phyloP scores from a whole-genome alignment of 148 eudicot species.

The Arbutus unedo region DNA sequence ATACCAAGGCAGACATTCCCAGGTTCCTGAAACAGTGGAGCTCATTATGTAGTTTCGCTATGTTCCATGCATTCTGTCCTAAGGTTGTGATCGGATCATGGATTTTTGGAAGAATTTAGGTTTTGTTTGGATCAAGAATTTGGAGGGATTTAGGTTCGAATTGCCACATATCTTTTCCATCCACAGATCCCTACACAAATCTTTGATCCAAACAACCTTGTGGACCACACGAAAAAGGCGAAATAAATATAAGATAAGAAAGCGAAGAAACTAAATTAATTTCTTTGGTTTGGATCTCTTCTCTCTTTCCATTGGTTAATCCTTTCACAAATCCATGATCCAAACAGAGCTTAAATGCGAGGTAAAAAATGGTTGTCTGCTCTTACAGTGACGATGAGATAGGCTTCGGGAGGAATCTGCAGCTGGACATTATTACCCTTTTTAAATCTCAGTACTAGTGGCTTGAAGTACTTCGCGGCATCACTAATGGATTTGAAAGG shows the following conservation, averaged over 20 bases:
- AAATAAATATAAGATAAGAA: neutral
- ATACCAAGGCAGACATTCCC: slow-evolving; percentile 91
- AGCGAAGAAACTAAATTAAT: slow-evolving; percentile 1
- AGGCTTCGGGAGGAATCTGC: slow-evolving; percentile 65
- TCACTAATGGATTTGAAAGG: slow-evolving; percentile 64
- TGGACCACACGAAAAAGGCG: neutral
- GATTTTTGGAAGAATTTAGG: no score
- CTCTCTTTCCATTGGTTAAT: neutral
- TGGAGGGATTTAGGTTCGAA: neutral
- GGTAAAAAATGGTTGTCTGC: neutral
- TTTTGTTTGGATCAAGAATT: neutral
- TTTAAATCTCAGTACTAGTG: slow-evolving; percentile 50
- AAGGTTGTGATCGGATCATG: neutral
- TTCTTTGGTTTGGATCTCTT: neutral
- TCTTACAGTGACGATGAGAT: slow-evolving; percentile 77
- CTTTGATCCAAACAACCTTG: neutral
- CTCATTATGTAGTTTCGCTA: neutral
- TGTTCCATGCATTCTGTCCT: neutral
- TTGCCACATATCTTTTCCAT: neutral
- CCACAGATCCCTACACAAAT: neutral
- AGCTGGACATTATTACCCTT: slow-evolving; percentile 48
- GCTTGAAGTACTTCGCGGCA: slow-evolving; percentile 55
- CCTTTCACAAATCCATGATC: neutral
- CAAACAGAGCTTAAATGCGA: neutral
- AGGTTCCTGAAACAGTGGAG: slow-evolving; percentile 38